Conservation (phyloP, 148 eudicot species). For the Chenopodium berlandieri region DNA sequence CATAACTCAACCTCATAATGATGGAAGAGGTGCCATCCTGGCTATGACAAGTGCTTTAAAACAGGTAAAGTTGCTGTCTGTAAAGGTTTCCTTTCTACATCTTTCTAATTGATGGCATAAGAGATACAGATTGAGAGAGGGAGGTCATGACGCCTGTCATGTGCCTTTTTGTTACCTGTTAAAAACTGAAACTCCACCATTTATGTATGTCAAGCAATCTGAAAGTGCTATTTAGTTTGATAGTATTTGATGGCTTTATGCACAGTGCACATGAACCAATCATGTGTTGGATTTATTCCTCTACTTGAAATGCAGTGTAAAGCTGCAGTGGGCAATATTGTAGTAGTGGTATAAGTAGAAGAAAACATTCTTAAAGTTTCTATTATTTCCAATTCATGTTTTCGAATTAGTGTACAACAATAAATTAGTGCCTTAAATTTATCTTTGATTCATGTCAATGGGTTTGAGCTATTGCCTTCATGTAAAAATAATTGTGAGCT, state of each 20-base stretch:
- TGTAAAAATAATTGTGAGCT: neutral
- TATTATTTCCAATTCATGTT: neutral
- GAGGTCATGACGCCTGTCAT: neutral
- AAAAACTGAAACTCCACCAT: neutral
- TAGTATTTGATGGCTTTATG: neutral
- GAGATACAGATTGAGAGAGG: neutral
- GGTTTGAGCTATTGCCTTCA: neutral
- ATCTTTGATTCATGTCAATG: neutral
- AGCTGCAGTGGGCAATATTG: neutral
- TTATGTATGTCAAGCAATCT: neutral
- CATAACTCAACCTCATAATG: slow-evolving; percentile 87
- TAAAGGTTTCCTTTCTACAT: neutral
- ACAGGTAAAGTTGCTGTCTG: slow-evolving; percentile 49
- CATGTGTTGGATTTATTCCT: neutral
- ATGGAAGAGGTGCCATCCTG: slow-evolving; percentile 92
- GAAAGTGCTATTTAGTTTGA: neutral
- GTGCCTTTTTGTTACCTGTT: neutral
- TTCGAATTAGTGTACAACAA: neutral
- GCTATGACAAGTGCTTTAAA: slow-evolving; percentile 88
- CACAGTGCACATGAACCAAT: neutral
- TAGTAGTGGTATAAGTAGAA: neutral
- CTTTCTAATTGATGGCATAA: neutral
- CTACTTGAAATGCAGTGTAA: neutral
- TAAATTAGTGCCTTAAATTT: neutral
- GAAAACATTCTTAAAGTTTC: neutral